phyloP scores from a whole-genome alignment of 2,329 filamentous ascomycete species.

The Alternaria sp. region DNA sequence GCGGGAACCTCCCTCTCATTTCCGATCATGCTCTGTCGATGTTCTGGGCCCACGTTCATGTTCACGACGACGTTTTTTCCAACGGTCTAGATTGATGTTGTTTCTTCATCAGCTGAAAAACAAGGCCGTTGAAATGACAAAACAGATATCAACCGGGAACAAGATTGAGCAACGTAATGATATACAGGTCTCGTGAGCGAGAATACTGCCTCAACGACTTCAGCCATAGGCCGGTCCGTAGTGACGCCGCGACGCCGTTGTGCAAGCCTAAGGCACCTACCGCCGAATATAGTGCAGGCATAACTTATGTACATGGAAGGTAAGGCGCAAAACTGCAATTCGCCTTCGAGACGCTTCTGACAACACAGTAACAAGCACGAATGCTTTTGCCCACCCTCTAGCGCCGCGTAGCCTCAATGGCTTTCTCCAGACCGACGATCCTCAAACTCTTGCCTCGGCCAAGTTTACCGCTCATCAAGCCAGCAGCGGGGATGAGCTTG shows the following conservation, averaged over 20 bases:
- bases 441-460: constrained; percentile 49
- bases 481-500: constrained; percentile 42
- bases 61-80: neutral
- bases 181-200: neutral
- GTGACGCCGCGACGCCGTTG: constrained; percentile 5
- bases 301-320: constrained; percentile 10
- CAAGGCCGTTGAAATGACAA: neutral
- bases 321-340: constrained; percentile 4
- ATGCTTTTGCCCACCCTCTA: constrained; percentile 2
- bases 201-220: neutral
- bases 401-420: constrained; percentile 45
- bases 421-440: constrained; percentile 49
- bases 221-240: neutral
- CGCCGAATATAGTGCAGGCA: constrained; percentile 4
- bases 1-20: neutral
- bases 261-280: neutral
- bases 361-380: neutral
- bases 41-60: neutral
- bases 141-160: neutral
- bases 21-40: neutral
- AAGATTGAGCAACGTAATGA: neutral
- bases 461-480: constrained; percentile 48
- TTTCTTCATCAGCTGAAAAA: neutral
- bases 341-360: neutral
- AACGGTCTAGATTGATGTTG: neutral